A percentile compares a stretch with the other conserved stretches of the same genome.
Conservation (phyloP, 768 basidiomycete species). For the Lactifluus subvellereus region DNA sequence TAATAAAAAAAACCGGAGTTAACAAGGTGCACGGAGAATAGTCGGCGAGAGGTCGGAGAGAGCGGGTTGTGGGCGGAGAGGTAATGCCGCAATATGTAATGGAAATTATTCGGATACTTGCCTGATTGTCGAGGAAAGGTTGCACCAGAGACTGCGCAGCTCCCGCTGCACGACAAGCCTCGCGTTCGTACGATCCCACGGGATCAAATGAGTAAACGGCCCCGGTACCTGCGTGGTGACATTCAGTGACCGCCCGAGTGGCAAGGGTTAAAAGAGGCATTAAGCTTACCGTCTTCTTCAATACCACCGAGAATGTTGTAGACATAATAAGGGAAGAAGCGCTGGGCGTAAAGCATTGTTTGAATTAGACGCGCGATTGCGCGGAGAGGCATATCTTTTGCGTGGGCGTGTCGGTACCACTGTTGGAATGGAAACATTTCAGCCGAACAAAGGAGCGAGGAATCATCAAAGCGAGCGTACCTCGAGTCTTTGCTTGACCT, state of each 20-base stretch:
- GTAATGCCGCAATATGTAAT: neutral
- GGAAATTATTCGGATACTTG: constrained; percentile 35
- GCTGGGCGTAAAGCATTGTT: constrained; percentile 92
- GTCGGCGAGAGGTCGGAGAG: constrained; percentile 32
- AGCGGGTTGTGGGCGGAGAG: neutral
- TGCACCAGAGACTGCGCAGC: constrained; percentile 93
- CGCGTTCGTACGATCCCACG: constrained; percentile 96
- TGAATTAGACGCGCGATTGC: constrained; percentile 98
- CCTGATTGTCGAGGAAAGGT: constrained; percentile 98
- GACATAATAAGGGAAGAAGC: constrained; percentile 98
- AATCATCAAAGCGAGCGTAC: constrained; percentile 39
- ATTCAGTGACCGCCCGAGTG: constrained; percentile 12
- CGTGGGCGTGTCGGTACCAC: constrained; percentile 98
- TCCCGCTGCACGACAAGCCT: constrained; percentile 93
- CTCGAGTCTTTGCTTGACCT: constrained; percentile 91
- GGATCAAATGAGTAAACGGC: constrained; percentile 99
- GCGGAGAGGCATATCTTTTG: constrained; percentile 94
- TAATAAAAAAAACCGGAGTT: constrained; percentile 35
- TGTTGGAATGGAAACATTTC: constrained; percentile 30
- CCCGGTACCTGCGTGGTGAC: constrained; percentile 62
- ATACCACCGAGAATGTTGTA: constrained; percentile 96
- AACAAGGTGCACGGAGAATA: constrained; percentile 34
- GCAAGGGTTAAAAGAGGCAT: constrained; percentile 12
- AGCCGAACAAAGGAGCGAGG: neutral
- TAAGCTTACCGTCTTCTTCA: constrained; percentile 82